These are phyloP conservation scores for Actinidia chinensis DNA, from an alignment of 179 eudicot species.

Conservation along the genomic window DNA sequence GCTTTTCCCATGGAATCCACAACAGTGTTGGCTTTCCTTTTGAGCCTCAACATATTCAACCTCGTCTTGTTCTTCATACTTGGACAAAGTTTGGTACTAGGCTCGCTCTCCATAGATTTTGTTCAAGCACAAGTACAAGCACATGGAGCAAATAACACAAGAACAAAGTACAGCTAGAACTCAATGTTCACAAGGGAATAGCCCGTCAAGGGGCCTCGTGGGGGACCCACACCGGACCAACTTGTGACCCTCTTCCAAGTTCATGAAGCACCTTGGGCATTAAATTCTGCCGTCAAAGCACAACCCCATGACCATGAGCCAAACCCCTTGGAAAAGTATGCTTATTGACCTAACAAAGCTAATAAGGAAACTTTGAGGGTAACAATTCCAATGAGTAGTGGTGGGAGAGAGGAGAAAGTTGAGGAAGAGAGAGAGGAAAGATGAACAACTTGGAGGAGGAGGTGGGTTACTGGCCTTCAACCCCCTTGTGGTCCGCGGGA, in stretches of 20 bases:
- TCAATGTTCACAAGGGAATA: slow-evolving; percentile 55
- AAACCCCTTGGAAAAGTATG: slow-evolving; percentile 59
- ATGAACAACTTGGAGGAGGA: slow-evolving; percentile 64
- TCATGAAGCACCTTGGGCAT: slow-evolving; percentile 68
- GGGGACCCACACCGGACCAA: slow-evolving; percentile 55
- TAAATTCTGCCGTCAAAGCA: slow-evolving; percentile 60
- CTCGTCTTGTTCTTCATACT: background rate
- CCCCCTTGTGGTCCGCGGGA: slow-evolving; percentile 78
- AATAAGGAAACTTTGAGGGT: slow-evolving; percentile 43
- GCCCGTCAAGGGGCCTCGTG: slow-evolving; percentile 59
- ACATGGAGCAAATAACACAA: slow-evolving; percentile 36
- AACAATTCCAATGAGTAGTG: slow-evolving; percentile 49
- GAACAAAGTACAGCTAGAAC: slow-evolving; percentile 60
- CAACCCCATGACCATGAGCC: slow-evolving; percentile 73
- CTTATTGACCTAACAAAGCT: slow-evolving; percentile 62
- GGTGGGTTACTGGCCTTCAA: slow-evolving; percentile 81
- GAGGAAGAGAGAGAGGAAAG: too few relatives aligned
- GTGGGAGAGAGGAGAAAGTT: slow-evolving; percentile 36
- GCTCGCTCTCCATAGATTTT: background rate
- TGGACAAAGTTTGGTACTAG: background rate
- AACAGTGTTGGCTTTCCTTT: slow-evolving; percentile 44
- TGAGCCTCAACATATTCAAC: slow-evolving; percentile 44
- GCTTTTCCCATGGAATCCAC: slow-evolving; percentile 32
- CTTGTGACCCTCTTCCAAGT: slow-evolving; percentile 52
- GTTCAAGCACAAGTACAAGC: slow-evolving; percentile 41